phyloP scores from a whole-genome alignment of 176 grass and related monocot species.

The Thalia dealbata region DNA sequence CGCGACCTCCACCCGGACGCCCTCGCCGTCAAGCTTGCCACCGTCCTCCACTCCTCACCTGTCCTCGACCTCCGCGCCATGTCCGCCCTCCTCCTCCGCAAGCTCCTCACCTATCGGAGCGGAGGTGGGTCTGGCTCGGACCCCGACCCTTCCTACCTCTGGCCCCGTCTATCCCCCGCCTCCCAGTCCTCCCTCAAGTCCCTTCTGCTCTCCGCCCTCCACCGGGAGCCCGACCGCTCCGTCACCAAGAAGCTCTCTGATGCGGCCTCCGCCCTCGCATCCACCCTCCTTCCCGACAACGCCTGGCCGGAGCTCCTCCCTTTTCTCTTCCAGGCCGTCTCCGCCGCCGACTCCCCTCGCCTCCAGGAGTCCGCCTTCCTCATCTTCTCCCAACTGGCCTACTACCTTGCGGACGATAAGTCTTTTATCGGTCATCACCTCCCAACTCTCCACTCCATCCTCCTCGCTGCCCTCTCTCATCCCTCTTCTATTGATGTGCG shows the following conservation, averaged over 20 bases:
- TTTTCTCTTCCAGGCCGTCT: constrained; percentile 67
- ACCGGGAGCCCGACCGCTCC: constrained; percentile 48
- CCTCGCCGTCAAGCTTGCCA: constrained; percentile 54
- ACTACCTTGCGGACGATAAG: constrained; percentile 53
- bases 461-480: constrained; percentile 56
- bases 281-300: constrained; percentile 54
- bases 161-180: constrained; percentile 52
- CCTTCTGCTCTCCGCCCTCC: constrained; percentile 49
- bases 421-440: constrained; percentile 55
- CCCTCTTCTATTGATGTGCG: constrained; percentile 69
- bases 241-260: constrained; percentile 89
- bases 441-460: constrained; percentile 66
- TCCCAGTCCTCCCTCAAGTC: constrained; percentile 53
- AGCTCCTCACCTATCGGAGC: constrained; percentile 22
- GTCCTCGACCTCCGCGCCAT: constrained; percentile 51
- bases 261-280: constrained; percentile 65
- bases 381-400: constrained; percentile 59
- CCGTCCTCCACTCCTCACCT: constrained; percentile 39
- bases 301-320: constrained; percentile 76
- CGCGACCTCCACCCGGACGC: constrained; percentile 58
- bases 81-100: constrained; percentile 63
- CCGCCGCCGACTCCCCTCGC: constrained; percentile 36
- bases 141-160: constrained; percentile 27
- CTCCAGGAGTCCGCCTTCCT: constrained; percentile 83
- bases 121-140: background rate